Conservation (phyloP, 441 rosid species). For the Capsella rubella region DNA sequence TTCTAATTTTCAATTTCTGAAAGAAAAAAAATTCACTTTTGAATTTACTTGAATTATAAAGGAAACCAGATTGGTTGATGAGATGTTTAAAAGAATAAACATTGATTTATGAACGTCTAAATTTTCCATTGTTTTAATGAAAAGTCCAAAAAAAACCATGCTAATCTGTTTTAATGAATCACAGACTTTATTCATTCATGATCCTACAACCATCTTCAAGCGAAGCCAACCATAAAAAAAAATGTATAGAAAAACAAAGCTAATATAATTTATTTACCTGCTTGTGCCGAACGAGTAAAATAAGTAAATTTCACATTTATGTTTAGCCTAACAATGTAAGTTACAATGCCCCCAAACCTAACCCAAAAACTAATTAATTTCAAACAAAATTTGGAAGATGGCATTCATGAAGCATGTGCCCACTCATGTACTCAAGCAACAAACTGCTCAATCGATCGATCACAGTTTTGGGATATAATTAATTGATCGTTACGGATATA, state of each 20-base stretch:
- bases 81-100: too few relatives aligned
- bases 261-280: neutral
- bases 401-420: neutral
- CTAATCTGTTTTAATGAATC: too few relatives aligned
- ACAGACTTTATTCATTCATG: too few relatives aligned
- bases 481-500: neutral
- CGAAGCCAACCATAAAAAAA: neutral
- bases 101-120: too few relatives aligned
- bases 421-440: neutral
- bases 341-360: neutral
- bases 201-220: neutral
- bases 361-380: slow-evolving; percentile 3
- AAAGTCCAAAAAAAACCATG: too few relatives aligned
- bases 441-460: neutral
- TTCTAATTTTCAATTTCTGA: too few relatives aligned
- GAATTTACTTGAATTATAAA: too few relatives aligned
- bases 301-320: neutral
- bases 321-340: slow-evolving; percentile 1
- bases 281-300: neutral
- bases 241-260: neutral
- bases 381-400: neutral
- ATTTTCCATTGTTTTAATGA: too few relatives aligned
- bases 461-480: neutral
- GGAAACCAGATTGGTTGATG: too few relatives aligned
- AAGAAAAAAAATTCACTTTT: too few relatives aligned